Conservation (phyloP, 306 rosid genomes). For the Rubus parviflorus region DNA sequence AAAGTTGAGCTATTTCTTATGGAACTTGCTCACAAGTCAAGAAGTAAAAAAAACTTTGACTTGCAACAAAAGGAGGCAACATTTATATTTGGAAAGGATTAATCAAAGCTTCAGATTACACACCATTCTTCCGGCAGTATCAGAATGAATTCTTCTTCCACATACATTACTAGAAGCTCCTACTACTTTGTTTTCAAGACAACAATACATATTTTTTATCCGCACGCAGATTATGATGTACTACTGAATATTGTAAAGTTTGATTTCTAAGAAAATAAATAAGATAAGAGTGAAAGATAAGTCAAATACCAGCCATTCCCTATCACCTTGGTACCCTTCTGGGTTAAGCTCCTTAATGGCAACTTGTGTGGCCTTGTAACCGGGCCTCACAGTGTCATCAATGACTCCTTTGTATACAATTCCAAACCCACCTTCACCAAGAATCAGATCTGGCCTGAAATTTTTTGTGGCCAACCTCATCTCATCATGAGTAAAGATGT, state of each 20-base stretch:
- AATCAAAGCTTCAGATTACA: not conserved
- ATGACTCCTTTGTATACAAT: slow-evolving; percentile 87
- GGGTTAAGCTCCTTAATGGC: slow-evolving; percentile 97
- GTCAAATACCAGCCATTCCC: slow-evolving; percentile 90
- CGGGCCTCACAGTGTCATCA: slow-evolving; percentile 68
- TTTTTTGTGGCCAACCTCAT: slow-evolving; percentile 70
- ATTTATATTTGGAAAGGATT: not conserved
- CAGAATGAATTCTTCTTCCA: not conserved
- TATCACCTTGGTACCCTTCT: slow-evolving; percentile 96
- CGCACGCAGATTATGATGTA: not conserved
- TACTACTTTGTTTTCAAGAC: not conserved
- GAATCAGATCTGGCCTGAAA: slow-evolving; percentile 78
- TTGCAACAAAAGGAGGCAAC: slow-evolving; percentile 5
- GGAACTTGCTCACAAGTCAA: not conserved
- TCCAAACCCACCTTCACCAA: slow-evolving; percentile 98
- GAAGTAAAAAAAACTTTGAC: not conserved
- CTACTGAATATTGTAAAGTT: not conserved
- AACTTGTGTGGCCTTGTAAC: slow-evolving; percentile 57
- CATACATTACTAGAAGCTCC: not conserved
- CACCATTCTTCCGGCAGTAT: not conserved
- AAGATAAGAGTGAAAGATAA: slow-evolving; percentile 18
- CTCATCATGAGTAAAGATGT: slow-evolving; percentile 69
- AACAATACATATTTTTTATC: not conserved
- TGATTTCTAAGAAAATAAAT: slow-evolving; percentile 15
- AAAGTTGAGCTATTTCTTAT: not conserved